Base-by-base conservation (phyloP, 108 stramenopile species). In the Hondaea fermentalgiana region DNA sequence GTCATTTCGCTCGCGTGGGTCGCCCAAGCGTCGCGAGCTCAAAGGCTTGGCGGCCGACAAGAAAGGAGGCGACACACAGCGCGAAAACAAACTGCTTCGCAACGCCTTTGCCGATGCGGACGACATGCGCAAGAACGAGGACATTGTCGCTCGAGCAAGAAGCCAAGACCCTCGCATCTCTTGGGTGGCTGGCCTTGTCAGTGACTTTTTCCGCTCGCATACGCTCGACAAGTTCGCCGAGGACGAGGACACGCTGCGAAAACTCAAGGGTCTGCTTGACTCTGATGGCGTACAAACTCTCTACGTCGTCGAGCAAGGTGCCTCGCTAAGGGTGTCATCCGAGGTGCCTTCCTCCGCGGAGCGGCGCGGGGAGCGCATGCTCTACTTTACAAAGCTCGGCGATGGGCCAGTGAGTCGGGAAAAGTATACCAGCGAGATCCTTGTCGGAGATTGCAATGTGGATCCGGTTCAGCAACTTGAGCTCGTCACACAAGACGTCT, bases 401-500 rank as follows among this genome's bases (percentile, higher is more conserved):
- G 29, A 21, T 43, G 55, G 72, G 4, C 64, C 60, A 14, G 64
- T 88, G 55, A 49, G 60, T n/a, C 10, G 35, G 42, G 64, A 88
- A 17, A 29, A n/a, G 64, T 88, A 57, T 43, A 21, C 43, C 25
- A 8, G 19, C 53, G 72, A 91, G 58, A 14, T 88, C 19, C 5
- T 91, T 44, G 43, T 88, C 14, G 90, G 88, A 44, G 90, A 91
- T 57, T 72, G 88, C 45, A 59, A 72, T 58, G 4, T 21, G 28
- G 72, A 72, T 44, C 88, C 88, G 12, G 12, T 91, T 19, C 88
- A 83, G 58, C 90, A 91, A n/a, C 69, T 88, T 51, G 44, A 71
- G 58, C 72, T 53, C 0, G 72, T 91, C 25, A 87, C 90, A 19
- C 43, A 44, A 21, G 72, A 88, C 23, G 59, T 91, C 44, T 91